Percentiles rank a stretch among this genome's conserved stretches.
Conservation (phyloP, 805 yeast species). For the Zygotorulaspora chibaensis region DNA sequence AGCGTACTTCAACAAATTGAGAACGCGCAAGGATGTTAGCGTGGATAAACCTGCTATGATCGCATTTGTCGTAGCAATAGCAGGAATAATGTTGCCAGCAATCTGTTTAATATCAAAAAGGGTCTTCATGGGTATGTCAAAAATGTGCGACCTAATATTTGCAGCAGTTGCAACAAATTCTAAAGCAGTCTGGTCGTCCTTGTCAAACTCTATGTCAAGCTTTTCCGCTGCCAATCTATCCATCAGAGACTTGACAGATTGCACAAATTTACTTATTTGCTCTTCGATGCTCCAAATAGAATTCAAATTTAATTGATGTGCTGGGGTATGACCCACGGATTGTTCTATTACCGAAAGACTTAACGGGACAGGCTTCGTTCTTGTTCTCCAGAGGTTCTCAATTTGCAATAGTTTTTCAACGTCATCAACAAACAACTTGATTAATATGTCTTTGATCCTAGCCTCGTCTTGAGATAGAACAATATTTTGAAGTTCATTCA, state of each 20-base stretch:
- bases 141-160: slow-evolving; percentile 67
- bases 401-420: slow-evolving; percentile 67
- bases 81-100: slow-evolving; percentile 98
- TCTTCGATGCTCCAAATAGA: slow-evolving; percentile 59
- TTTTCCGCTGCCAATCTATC: slow-evolving; percentile 40
- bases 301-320: slow-evolving; percentile 25
- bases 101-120: slow-evolving; percentile 88
- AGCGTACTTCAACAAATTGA: slow-evolving; percentile 35
- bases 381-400: slow-evolving; percentile 72
- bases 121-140: slow-evolving; percentile 64
- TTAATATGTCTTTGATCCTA: slow-evolving; percentile 43
- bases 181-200: slow-evolving; percentile 90
- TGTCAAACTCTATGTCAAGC: slow-evolving; percentile 64
- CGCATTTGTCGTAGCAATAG: slow-evolving; percentile 97
- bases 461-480: slow-evolving; percentile 31
- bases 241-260: slow-evolving; percentile 48
- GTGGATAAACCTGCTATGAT: slow-evolving; percentile 88
- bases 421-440: slow-evolving; percentile 67
- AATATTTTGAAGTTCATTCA: slow-evolving; percentile 46
- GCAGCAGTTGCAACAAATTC: slow-evolving; percentile 85
- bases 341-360: slow-evolving; percentile 23
- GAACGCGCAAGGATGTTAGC: slow-evolving; percentile 58
- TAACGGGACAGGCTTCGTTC: slow-evolving; percentile 67
- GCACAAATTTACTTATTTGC: slow-evolving; percentile 54
- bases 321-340: slow-evolving; percentile 15